Evolutionary conservation across 805 yeast species (phyloP), one percentile per base, ranked within the genome.

Genomic region (Pichia insulana): DNA sequence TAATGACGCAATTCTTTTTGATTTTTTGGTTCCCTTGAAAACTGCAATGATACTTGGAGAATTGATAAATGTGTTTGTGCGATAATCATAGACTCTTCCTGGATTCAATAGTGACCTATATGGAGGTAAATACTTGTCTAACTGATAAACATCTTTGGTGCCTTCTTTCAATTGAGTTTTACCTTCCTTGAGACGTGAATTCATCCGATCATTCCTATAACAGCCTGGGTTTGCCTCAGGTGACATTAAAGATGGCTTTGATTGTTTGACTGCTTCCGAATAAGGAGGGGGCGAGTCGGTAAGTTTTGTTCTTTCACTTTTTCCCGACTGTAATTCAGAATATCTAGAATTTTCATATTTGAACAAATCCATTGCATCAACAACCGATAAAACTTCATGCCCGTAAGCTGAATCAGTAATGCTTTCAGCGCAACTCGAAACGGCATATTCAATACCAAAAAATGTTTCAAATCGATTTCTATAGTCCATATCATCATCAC

Each of bases 101-200:
- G 80, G 80, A 34, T 65, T 67, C 22, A 75, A 56, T 22, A 75
- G 61, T 4, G 78, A 73, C 34, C 79, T 62, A 53, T 75, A 75
- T 2, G 79, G 73, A 7, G 78, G 78, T 20, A 73, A 58, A 51
- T 67, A 64, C 17, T 50, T 38, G 28, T 50, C 48, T 36, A 53
- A 42, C 36, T 53, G 56, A 31, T 55, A 53, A 6, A 45, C 36
- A 13, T 50, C 52, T 22, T 37, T 38, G 22, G 25, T 6, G 5
- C 7, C 25, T 22, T 22, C 25, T 22, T 22, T 22, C 8, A 8
- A 8, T 22, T 22, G 25, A 22, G 5, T 22, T 5, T 22, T 22
- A 22, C 8, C 8, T 22, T 22, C 8, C 7, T 22, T 8, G 5
- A 22, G n/a, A n/a, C n/a, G n/a, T n/a, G n/a, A n/a, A n/a, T n/a